Evolutionary conservation across 495 filamentous ascomycete species (phyloP), one percentile per base, ranked within the genome.

Genomic region (Aspergillus sclerotioniger): DNA sequence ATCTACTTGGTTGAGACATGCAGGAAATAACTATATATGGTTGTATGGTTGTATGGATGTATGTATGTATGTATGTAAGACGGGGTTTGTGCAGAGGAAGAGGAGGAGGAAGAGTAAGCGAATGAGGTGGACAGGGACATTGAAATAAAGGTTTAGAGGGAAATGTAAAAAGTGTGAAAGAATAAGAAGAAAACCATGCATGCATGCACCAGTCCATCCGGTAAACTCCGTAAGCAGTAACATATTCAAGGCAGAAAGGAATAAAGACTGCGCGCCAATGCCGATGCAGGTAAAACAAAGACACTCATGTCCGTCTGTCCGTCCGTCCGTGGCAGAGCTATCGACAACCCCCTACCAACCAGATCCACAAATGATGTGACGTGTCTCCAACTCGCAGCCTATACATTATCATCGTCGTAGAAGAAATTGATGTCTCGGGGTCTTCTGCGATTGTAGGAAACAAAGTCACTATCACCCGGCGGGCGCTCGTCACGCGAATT

Each of bases 401-500:
- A 61, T 49, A 96, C 90, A 47, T 82, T 86, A 65, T 90, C 89
- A 68, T 96, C 91, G 68, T 96, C 87, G 64, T 93, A 96, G 51
- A 87, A 84, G 66, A 96, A 96, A 51, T 88, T 84, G 61, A 96
- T 91, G 71, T 96, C 90, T 64, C 86, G 76, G 49, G 92, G 92
- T 37, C 92, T 76, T 51, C 84, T 80, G 19, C 84, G 83, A 65
- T 96, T 96, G 48, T 80, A 81, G 41, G 83, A 80, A 15, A 96
- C 90, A 66, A 96, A 96, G 6, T 93, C 86, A 59, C 86, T 87
- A 71, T 96, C 90, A 9, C 91, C 92, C 0, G 87, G 87, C 6
- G 92, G 92, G 15, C 91, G 80, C 69, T 91, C 93, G 61, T 94
- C 89, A 73, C 90, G 94, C 20, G 80, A 88, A 69, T 98, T 98